Base-by-base conservation (phyloP, 345 rosid species). In the Corymbia maculata region DNA sequence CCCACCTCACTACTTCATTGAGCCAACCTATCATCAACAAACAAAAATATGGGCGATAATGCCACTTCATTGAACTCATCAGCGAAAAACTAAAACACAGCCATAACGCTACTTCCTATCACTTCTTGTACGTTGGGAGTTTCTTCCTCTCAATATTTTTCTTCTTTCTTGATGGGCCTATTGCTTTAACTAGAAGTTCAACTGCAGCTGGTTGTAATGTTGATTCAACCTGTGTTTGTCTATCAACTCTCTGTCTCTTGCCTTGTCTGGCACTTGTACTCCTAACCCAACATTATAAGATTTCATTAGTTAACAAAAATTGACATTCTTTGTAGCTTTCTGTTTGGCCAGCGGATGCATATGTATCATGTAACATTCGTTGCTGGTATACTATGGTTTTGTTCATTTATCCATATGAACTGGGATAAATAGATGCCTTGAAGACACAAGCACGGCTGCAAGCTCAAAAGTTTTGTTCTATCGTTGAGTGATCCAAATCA, bases 1-100 rank as follows among this genome's bases (percentile, higher is more conserved):
- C 3, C 0, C 59, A 19, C 5, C 19, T 1, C 59, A 0, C 0
- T 19, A 55, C 59, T 55, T 55, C 26, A 8, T 53, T 4, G 59
- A 3, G 3, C 59, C 8, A 57, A 57, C 13, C 64, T 24, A 24
- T 57, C n/a, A 1, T 22, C 1, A 1, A 57, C n/a, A 57, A 2
- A 57, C 3, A 59, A 59, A 57, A 10, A 2, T 2, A 59, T 24
- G 5, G 13, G 30, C n/a, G 6, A 24, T 24, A 0, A 59, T 0
- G 66, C 1, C 13, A 59, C 66, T 59, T 24, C 66, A 59, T 59
- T 0, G n/a, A 59, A 59, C 30, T 13, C 66, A 59, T 24, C 66
- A 59, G 7, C 66, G 9, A 55, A 24, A 55, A 21, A 55, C 26
- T 0, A 55, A 55, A 55, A 55, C 26, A 55, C 61, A 8, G 0